A percentile compares a stretch with the other conserved stretches of the same genome.
Conservation (phyloP, 805 yeast genomes). For the Candida awuae region DNA sequence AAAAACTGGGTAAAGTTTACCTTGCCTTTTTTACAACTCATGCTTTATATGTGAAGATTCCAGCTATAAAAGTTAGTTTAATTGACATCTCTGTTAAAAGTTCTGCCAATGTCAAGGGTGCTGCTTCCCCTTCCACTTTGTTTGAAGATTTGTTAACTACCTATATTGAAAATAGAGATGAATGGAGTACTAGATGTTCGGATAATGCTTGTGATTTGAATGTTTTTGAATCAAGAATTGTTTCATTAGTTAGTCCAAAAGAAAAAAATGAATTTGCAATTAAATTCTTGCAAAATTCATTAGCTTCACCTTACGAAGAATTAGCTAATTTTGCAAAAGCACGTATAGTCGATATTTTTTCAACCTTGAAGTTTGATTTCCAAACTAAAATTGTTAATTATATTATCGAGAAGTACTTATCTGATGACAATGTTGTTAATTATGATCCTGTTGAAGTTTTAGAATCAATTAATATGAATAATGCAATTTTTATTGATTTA, state of each 20-base stretch:
- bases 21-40: conserved; percentile 65
- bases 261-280: conserved; percentile 53
- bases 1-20: conserved; percentile 47
- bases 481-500: conserved; percentile 49
- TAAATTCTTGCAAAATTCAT: conserved; percentile 48
- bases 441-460: conserved; percentile 50
- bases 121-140: conserved; percentile 39
- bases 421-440: conserved; percentile 30
- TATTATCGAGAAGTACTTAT: conserved; percentile 43
- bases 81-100: conserved; percentile 38
- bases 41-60: conserved; percentile 43
- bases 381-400: conserved; percentile 52
- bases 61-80: conserved; percentile 47
- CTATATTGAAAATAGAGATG: conserved; percentile 40
- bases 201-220: conserved; percentile 42
- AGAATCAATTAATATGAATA: conserved; percentile 46
- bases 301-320: conserved; percentile 37
- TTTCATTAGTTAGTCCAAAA: conserved; percentile 51
- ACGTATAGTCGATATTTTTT: conserved; percentile 50
- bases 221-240: conserved; percentile 49
- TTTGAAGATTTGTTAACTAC: conserved; percentile 37
- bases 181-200: conserved; percentile 37
- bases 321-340: conserved; percentile 42
- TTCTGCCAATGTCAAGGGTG: conserved; percentile 32
- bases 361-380: conserved; percentile 45